A percentile compares a stretch with the other conserved stretches of the same genome.
phyloP scores from a whole-genome alignment of 768 basidiomycete species.

The Mycena alexandri region DNA sequence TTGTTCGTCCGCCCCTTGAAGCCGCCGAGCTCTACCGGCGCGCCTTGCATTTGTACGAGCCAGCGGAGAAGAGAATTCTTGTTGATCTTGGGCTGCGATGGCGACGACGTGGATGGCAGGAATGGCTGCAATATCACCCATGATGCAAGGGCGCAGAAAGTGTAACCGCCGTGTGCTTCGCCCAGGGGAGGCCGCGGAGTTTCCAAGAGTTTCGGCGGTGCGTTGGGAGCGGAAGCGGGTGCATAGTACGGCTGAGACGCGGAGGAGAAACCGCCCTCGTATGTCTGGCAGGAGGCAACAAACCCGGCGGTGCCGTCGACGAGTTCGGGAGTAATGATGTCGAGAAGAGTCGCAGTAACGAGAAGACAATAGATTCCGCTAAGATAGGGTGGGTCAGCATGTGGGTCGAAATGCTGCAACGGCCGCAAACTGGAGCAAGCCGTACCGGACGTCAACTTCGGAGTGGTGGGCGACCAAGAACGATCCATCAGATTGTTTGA shows the following conservation, averaged over 20 bases:
- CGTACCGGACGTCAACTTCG: conserved; percentile 94
- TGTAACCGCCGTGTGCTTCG: conserved; percentile 98
- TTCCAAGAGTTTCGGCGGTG: conserved; percentile 47
- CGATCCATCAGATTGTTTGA: conserved; percentile 94
- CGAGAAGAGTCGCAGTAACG: conserved; percentile 82
- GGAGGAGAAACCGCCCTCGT: conserved; percentile 95
- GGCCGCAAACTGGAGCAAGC: conserved; percentile 13
- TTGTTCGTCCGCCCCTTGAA: conserved; percentile 97
- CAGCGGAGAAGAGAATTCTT: conserved; percentile 76
- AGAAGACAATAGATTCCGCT: conserved; percentile 97
- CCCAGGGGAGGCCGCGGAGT: conserved; percentile 82
- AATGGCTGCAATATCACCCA: conserved; percentile 83
- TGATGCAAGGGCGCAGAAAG: conserved; percentile 91
- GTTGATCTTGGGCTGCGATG: conserved; percentile 52
- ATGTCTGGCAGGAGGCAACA: conserved; percentile 93
- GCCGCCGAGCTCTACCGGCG: conserved; percentile 87
- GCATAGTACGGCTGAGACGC: conserved; percentile 78
- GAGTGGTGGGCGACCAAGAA: conserved; percentile 90
- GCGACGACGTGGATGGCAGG: conserved; percentile 42
- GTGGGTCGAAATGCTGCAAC: neutral
- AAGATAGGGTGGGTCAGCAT: conserved; percentile 5
- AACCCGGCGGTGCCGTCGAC: conserved; percentile 81
- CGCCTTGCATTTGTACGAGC: conserved; percentile 89
- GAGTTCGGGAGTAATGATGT: conserved; percentile 91
- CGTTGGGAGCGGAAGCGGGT: conserved; percentile 35